A percentile compares a stretch with the other conserved stretches of the same genome.
Conservation (phyloP, 441 rosid species). For the Viola pubescens region DNA sequence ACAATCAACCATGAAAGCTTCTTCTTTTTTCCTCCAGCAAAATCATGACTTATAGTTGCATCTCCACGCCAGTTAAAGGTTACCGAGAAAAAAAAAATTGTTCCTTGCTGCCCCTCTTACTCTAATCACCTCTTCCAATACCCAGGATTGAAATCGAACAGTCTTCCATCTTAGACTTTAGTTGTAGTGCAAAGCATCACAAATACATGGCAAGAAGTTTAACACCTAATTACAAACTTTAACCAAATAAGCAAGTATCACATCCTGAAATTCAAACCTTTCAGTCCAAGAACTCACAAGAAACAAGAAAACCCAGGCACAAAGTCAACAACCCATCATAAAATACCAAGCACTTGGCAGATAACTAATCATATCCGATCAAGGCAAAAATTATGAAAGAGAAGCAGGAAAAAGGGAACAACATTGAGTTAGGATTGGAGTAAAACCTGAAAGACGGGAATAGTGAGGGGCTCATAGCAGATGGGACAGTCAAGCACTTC, state of each 20-base stretch:
- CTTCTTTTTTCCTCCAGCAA: too few relatives aligned
- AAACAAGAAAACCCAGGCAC: neutral
- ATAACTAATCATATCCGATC: neutral
- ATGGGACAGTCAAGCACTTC: slow-evolving; percentile 48
- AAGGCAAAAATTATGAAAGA: neutral
- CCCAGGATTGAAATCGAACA: too few relatives aligned
- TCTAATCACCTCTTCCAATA: too few relatives aligned
- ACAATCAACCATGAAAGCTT: too few relatives aligned
- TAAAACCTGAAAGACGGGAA: slow-evolving; percentile 44
- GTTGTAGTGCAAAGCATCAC: too few relatives aligned
- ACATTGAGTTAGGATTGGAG: neutral
- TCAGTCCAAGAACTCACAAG: neutral
- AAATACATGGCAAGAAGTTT: too few relatives aligned
- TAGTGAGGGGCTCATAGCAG: slow-evolving; percentile 37
- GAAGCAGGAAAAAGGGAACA: neutral
- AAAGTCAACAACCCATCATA: neutral
- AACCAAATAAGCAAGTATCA: neutral
- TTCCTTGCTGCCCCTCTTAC: too few relatives aligned
- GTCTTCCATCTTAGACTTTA: too few relatives aligned
- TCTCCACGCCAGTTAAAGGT: too few relatives aligned
- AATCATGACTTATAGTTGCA: too few relatives aligned
- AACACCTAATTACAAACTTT: too few relatives aligned
- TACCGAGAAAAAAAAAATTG: too few relatives aligned
- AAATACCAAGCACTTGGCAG: neutral
- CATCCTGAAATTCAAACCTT: neutral